Evolutionary conservation across 345 rosid species (phyloP), one percentile per base, ranked within the genome.

Genomic region (Brassica rapa): DNA sequence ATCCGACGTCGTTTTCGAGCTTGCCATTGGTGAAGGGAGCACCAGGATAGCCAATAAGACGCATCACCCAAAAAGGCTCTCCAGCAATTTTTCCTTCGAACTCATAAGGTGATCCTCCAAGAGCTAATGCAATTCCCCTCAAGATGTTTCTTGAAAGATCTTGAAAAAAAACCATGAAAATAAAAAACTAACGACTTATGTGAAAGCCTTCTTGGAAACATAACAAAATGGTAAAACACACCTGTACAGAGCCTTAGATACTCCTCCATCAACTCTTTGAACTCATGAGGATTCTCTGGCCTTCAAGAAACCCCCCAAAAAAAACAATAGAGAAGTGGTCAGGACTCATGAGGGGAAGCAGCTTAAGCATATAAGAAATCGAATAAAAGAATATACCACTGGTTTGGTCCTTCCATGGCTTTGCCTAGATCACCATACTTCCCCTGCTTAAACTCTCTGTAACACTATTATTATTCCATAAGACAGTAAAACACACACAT

Each of bases 31-130:
- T 51, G 67, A 78, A 57, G 39, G 86, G 75, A 74, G 81, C 85
- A 27, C 84, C 92, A 2, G 98, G 95, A 75, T 92, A 94, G 39
- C 98, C 91, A 77, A 92, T 87, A 62, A 92, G 86, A 32, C 95
- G 95, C 77, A 81, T 25, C 70, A 88, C 95, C 97, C 98, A 94
- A 87, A 92, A 94, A 41, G 98, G 86, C 68, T 94, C 91, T 70
- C 93, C 92, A 5, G 86, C 92, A 71, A 76, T 87, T 69, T 87
- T 83, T 32, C 95, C 92, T 77, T 92, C 95, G 75, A 94, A 89
- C 67, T 84, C 95, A 73, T 85, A 73, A 1, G 87, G 87, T 75
- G 88, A 83, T 80, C 95, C 91, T 1, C 88, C 84, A 72, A 90
- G 81, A 68, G 91, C 97, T 51, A 94, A 46, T 21, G 93, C 86